Percentiles rank a stretch among this genome's conserved stretches.
phyloP scores from a whole-genome alignment of 2,329 filamentous ascomycete genomes.

The Aspergillus aculeatinus region DNA sequence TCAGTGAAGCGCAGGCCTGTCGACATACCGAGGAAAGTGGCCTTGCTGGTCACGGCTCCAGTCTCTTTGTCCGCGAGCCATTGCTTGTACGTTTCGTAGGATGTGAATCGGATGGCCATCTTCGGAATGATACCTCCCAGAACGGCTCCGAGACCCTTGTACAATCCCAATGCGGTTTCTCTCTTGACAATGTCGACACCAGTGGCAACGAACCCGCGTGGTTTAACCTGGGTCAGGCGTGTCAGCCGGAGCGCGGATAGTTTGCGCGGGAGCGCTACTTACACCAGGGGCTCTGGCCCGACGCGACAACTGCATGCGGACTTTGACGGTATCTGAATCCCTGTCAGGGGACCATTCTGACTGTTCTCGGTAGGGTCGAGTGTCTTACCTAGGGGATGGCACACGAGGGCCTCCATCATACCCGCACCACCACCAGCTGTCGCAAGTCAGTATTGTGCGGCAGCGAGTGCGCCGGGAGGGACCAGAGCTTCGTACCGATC shows the following conservation, averaged over 20 bases:
- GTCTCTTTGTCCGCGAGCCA: constrained; percentile 67
- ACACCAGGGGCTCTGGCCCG: constrained; percentile 79
- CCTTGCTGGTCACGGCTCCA: constrained; percentile 66
- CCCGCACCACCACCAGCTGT: constrained; percentile 91
- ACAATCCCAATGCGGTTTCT: constrained; percentile 88
- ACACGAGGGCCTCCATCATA: constrained; percentile 98
- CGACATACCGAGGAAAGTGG: constrained; percentile 67
- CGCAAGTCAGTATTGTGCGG: constrained; percentile 19
- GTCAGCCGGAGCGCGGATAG: constrained; percentile 12
- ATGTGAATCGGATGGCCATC: constrained; percentile 99
- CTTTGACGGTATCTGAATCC: constrained; percentile 84
- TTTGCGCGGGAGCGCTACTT: constrained; percentile 31
- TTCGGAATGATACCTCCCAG: constrained; percentile 96
- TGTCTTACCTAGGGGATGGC: constrained; percentile 80
- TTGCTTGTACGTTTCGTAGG: constrained; percentile 94
- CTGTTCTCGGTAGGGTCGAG: not conserved
- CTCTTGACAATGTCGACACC: constrained; percentile 81
- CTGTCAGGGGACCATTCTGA: constrained; percentile 23
- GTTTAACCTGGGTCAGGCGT: constrained; percentile 54
- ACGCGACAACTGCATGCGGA: constrained; percentile 96
- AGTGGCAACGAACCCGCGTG: constrained; percentile 83
- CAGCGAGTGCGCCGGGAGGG: constrained; percentile 6
- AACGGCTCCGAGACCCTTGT: constrained; percentile 97
- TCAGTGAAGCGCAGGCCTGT: not conserved
- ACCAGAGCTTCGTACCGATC: constrained; percentile 63